Percentiles rank a stretch among this genome's conserved stretches.
Evolutionary conservation across 306 rosid genomes (phyloP).

Genomic region (Casuarina cunninghamiana): DNA sequence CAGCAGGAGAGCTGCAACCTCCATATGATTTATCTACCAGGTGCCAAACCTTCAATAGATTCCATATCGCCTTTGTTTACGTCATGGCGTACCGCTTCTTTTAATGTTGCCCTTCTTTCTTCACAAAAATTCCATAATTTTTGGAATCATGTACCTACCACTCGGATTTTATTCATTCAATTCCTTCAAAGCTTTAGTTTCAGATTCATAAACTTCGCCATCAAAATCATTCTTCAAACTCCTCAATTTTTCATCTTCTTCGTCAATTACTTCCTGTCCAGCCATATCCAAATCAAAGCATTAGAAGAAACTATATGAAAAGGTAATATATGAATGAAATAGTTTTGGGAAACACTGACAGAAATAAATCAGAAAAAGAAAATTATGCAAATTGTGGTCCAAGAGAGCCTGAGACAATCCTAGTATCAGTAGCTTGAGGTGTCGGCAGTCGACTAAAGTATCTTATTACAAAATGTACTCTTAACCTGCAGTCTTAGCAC

Average conservation of each 20-base stretch:
- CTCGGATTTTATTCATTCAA: slow-evolving; percentile 75
- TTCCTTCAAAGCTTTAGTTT: slow-evolving; percentile 57
- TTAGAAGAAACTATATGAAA: background rate
- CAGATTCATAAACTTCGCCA: slow-evolving; percentile 50
- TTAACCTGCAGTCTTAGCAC: background rate
- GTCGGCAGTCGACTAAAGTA: background rate
- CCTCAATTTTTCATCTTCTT: slow-evolving; percentile 63
- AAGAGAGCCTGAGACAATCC: background rate
- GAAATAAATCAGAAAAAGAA: background rate
- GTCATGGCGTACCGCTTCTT: slow-evolving; percentile 45
- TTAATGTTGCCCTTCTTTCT: slow-evolving; percentile 56
- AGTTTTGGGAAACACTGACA: background rate
- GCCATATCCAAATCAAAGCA: slow-evolving; percentile 7
- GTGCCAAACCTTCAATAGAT: slow-evolving; percentile 23
- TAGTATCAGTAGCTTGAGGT: background rate
- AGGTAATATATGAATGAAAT: background rate
- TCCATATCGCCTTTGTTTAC: slow-evolving; percentile 18
- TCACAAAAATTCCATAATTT: slow-evolving; percentile 70
- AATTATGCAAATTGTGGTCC: background rate
- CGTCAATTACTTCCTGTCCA: slow-evolving; percentile 58
- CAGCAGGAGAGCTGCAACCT: background rate
- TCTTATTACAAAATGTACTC: background rate
- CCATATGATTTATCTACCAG: too few relatives aligned
- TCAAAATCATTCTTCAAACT: slow-evolving; percentile 58
- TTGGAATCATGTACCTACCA: slow-evolving; percentile 61